Evolutionary conservation across 192 early-diverging fungal species (phyloP), one percentile per base, ranked within the genome.

Genomic region (Jimgerdemannia lactiflua): DNA sequence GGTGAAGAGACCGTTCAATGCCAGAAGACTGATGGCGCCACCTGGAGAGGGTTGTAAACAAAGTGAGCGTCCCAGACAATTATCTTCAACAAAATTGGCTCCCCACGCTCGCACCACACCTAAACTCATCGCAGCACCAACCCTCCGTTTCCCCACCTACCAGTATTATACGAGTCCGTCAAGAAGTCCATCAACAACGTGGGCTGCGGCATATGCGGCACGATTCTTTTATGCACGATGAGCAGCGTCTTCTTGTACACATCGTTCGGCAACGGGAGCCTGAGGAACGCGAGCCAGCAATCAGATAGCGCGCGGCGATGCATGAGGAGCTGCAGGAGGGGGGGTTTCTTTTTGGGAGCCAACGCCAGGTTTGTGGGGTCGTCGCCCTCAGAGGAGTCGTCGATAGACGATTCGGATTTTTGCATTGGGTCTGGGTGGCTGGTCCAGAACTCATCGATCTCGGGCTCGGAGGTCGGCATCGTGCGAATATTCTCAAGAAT

Each of bases 1-100:
- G 18, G 97, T 95, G 70, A 98, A 99, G 19, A 99, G 82, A 41
- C 97, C 96, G 79, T 98, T 98, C 63, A 99, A 86, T 4, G 98
- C 97, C 70, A 99, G 83, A 63, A 99, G 74, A 81, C 95, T 96
- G 77, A 95, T 80, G 7, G 91, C 90, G 4, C 97, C 97, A 75
- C 97, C 96, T 87, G 79, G 42, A 73, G 43, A 19, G 14, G 69
- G 76, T 17, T 43, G 19, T 3, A 18, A 80, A 3, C 9, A 70
- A 54, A 67, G 76, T 67, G 78, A 65, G 64, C 29, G 29, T 29
- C 29, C 29, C 29, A 1, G 29, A 29, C 29, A 29, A 29, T 29
- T 29, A 29, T 29, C 29, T 29, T 29, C 29, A 29, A 29, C 29
- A 29, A 29, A 29, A 29, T 29, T 29, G 64, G 14, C 14, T 65